Percentiles rank a stretch among this genome's conserved stretches.
These are phyloP conservation scores for Schwanniomyces etchellsii DNA, from an alignment of 1,139 yeast genomes.

Conservation along the genomic window DNA sequence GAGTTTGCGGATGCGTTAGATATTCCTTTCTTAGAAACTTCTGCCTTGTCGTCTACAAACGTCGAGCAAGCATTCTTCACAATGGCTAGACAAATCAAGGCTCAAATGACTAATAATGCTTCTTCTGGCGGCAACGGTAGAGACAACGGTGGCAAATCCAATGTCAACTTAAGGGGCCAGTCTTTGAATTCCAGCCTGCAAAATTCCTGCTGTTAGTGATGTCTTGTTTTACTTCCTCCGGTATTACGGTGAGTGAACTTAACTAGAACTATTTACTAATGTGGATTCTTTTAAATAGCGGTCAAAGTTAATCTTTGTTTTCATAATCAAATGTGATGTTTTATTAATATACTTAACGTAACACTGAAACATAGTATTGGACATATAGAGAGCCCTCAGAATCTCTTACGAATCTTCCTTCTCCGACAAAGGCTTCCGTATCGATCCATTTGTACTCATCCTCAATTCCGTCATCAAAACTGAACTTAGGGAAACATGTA, in stretches of 20 bases:
- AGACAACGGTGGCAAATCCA: conserved; percentile 51
- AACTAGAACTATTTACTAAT: not conserved
- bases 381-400: conserved; percentile 36
- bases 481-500: conserved; percentile 39
- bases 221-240: not conserved
- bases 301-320: not conserved
- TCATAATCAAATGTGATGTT: not conserved
- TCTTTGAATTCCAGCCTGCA: conserved; percentile 65
- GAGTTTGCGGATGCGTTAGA: conserved; percentile 97
- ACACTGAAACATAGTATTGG: conserved; percentile 41
- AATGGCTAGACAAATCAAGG: conserved; percentile 98
- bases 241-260: not conserved
- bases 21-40: conserved; percentile 93
- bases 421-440: conserved; percentile 41
- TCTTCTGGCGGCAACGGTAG: conserved; percentile 28
- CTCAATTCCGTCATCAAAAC: conserved; percentile 31
- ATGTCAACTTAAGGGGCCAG: conserved; percentile 86
- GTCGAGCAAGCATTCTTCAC: conserved; percentile 98
- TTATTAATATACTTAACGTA: not conserved
- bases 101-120: conserved; percentile 78
- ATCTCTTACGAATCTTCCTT: conserved; percentile 49
- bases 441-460: conserved; percentile 44
- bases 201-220: conserved; percentile 71
- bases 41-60: conserved; percentile 91
- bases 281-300: too few species aligned